Evolutionary conservation across 129 eudicot species (phyloP).

Genomic region (Helianthus tuberosus): DNA sequence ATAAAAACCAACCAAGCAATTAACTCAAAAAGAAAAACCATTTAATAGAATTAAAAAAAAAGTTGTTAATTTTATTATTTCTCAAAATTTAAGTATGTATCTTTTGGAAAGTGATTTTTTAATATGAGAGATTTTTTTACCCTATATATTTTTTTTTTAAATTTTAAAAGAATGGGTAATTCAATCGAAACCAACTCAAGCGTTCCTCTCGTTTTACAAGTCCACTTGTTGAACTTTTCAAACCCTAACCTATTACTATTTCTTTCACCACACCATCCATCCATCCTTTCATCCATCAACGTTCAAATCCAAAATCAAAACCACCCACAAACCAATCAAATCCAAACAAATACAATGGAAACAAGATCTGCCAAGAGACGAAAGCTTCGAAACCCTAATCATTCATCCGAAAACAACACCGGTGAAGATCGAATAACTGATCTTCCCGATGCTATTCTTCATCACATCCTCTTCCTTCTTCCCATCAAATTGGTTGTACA

Average conservation of each 20-base stretch:
- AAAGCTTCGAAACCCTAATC: constrained; percentile 36
- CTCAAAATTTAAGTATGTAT: too few species aligned
- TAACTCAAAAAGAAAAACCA: too few species aligned
- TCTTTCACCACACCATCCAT: constrained; percentile 15
- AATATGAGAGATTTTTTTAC: not conserved
- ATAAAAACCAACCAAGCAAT: too few species aligned
- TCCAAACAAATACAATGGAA: constrained; percentile 57
- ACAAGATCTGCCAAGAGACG: constrained; percentile 75
- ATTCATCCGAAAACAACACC: constrained; percentile 15
- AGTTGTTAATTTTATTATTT: too few species aligned
- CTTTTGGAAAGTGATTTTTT: too few species aligned
- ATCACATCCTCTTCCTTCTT: constrained; percentile 49
- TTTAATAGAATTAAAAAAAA: too few species aligned
- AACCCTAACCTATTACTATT: constrained; percentile 32
- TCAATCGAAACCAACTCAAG: constrained; percentile 30
- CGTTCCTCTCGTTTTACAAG: constrained; percentile 39
- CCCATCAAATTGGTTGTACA: constrained; percentile 60
- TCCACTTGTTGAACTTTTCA: constrained; percentile 55
- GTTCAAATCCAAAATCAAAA: constrained; percentile 1
- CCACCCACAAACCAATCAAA: not conserved
- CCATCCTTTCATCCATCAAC: constrained; percentile 1
- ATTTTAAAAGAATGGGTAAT: not conserved
- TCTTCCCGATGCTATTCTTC: constrained; percentile 69
- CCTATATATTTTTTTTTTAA: too few species aligned
- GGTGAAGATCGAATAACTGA: constrained; percentile 63